Base-by-base conservation (phyloP, 306 rosid genomes). In the Casuarina glauca region DNA sequence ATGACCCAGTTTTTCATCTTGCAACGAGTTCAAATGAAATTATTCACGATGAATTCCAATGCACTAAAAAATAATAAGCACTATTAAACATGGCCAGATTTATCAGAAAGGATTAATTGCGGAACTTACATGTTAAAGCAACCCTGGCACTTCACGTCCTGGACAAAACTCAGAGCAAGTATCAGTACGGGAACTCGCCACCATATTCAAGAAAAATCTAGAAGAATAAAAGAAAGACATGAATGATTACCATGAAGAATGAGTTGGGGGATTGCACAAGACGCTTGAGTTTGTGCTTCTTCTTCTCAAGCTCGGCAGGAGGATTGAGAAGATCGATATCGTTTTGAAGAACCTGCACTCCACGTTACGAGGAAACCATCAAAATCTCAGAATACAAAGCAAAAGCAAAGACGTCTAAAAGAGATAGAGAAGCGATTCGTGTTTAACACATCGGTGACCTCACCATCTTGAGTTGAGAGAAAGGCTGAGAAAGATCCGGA, bases 281-380 rank as follows among this genome's bases (percentile, higher is more conserved):
- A 66, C 91, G 85, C 89, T 88, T 88, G 72, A 88, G 91, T 84
- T 88, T 88, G 84, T 88, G 91, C 84, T 88, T 88, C 80, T 62
- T 85, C 86, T 88, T 88, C 86, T 88, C 91, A 5, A 83, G 81
- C 53, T 88, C 91, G 39, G 84, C 87, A 11, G 91, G 88, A 13
- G 89, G 91, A 55, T 88, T 86, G 52, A 88, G 89, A 84, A 88
- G 72, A 83, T 85, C 91, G 61, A 88, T 85, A 57, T 88, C 88
- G 76, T 88, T 88, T 77, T 83, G 86, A 42, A 88, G 91, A 83
- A 88, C 91, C 89, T 88, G 49, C 41, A 42, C 1, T 48, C 15
- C 68, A 41, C 11, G 20, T 45, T 5, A 61, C 2, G 16, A 15
- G 20, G 48, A 54, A 51, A 73, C 66, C 39, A 54, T 73, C 66